Evolutionary conservation across 495 filamentous ascomycete genomes (phyloP), one percentile per base, ranked within the genome.

Genomic region (Penicillium bialowiezense): DNA sequence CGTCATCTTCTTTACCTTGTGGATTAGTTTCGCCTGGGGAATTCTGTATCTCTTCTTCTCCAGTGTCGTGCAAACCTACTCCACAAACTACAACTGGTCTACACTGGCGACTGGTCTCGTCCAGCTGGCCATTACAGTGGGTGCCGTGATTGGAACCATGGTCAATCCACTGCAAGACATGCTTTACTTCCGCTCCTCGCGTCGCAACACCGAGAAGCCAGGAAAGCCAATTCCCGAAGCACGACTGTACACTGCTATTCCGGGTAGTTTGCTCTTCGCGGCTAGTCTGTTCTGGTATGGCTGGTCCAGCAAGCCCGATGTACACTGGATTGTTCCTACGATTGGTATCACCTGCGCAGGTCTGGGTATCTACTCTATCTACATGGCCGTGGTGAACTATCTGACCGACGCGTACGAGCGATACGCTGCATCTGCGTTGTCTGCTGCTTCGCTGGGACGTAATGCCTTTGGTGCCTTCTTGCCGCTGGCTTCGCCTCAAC

Each of bases 21-120:
- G 73, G 71, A 69, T 74, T 35, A 75, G 74, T 28, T 78, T 83
- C 48, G 68, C 67, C 38, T 75, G 71, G 65, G 78, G 78, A 15
- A 77, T 75, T 23, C 63, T 82, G 10, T 83, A 69, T 55, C 60
- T 81, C 7, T 72, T 69, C 57, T 73, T 71, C 46, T 62, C 58
- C 51, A 68, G 63, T 28, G 66, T 74, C 9, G 63, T 60, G 3
- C 71, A 74, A 39, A 71, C 69, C 18, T 74, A 56, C 48, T 51
- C 47, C 15, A 43, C 51, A 9, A 74, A 71, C 47, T 75, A 73
- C 55, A 57, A 52, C 49, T 69, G 67, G 64, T 47, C 49, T 28
- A 61, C 56, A 0, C 44, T 70, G 7, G 50, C 64, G 6, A 74
- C 69, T 0, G 69, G 70, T 0, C 34, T 65, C 0, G 58, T 73